Evolutionary conservation across 2,329 filamentous ascomycete species (phyloP).

Genomic region (Trichophyton benhamiae): DNA sequence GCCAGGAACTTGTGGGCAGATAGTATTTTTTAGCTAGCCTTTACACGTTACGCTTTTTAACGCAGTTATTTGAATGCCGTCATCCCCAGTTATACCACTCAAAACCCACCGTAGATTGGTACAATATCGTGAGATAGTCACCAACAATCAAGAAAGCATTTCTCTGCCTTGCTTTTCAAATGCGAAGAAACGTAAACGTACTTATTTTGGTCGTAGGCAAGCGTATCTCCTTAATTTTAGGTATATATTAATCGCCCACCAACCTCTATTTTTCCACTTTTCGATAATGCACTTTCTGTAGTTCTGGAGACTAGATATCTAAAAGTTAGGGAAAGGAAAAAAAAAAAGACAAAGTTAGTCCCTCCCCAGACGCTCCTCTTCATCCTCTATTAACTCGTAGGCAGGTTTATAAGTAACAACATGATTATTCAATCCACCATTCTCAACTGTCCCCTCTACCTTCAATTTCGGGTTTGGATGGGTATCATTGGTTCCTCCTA

Average conservation of each 20-base stretch:
- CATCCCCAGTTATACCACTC: neutral
- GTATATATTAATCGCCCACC: too few species aligned
- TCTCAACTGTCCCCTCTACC: neutral
- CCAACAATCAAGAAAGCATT: too few species aligned
- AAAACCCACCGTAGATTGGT: too few species aligned
- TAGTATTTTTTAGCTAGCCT: neutral
- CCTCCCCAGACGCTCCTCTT: slow-evolving; percentile 66
- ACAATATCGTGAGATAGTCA: too few species aligned
- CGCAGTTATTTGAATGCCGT: neutral
- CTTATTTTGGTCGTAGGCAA: too few species aligned
- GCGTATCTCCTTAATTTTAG: too few species aligned
- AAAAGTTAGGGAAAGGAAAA: neutral
- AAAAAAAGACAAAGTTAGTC: slow-evolving; percentile 32
- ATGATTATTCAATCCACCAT: slow-evolving; percentile 19
- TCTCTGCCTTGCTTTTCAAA: too few species aligned
- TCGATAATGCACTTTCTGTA: too few species aligned
- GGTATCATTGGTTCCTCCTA: slow-evolving; percentile 85
- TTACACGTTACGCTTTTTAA: neutral
- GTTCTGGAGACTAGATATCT: too few species aligned
- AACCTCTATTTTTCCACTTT: too few species aligned
- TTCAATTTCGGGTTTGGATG: slow-evolving; percentile 70
- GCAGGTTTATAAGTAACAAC: slow-evolving; percentile 51
- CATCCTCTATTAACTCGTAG: slow-evolving; percentile 61
- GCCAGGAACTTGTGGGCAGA: neutral
- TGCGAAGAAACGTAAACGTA: too few species aligned